A percentile compares a stretch with the other conserved stretches of the same genome.
phyloP scores from a whole-genome alignment of 1,284 basidiomycete genomes.

The Athelia sp. region DNA sequence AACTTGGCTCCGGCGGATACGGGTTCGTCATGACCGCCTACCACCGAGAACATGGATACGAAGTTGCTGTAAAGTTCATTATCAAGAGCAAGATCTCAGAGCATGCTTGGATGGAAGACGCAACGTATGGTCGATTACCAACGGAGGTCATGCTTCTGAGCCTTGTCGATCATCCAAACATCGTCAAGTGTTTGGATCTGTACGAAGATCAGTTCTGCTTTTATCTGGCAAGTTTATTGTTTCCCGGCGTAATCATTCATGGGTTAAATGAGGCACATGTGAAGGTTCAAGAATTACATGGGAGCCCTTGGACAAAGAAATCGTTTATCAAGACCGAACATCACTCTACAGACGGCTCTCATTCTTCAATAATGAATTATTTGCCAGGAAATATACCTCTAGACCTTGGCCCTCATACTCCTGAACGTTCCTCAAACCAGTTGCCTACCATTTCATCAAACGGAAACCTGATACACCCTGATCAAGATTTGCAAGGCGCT shows the following conservation, averaged over 20 bases:
- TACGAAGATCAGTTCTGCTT: constrained; percentile 83
- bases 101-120: constrained; percentile 75
- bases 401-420: constrained; percentile 32
- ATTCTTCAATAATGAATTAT: no score
- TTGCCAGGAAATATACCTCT: no score
- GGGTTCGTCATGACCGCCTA: constrained; percentile 86
- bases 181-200: constrained; percentile 79
- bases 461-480: no score
- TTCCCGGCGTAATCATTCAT: not conserved
- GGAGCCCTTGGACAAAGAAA: constrained; percentile 70
- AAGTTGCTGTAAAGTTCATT: constrained; percentile 94
- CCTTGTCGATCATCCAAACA: constrained; percentile 71
- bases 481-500: no score
- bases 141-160: constrained; percentile 79
- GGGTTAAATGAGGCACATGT: not conserved
- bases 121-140: constrained; percentile 58
- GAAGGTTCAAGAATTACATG: constrained; percentile 89
- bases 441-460: not conserved
- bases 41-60: constrained; percentile 47
- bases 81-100: constrained; percentile 80
- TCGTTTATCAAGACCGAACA: no score
- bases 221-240: constrained; percentile 70
- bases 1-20: constrained; percentile 88
- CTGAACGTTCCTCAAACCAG: not conserved
- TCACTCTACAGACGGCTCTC: no score